These are phyloP conservation scores for Tagetes patula DNA, from an alignment of 129 eudicot species.

Conservation along the genomic window DNA sequence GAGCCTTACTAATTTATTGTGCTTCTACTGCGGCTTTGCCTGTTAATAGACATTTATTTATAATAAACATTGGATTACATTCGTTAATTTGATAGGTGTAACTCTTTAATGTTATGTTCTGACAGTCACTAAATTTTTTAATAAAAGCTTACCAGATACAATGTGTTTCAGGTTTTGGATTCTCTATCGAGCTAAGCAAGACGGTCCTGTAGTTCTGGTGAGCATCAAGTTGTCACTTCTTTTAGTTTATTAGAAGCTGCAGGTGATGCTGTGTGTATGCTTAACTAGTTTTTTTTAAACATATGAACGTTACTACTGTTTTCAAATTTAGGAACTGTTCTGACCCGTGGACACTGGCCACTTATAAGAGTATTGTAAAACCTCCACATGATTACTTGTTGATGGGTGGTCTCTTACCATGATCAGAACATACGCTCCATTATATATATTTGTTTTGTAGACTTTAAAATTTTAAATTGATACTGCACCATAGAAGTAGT, in stretches of 20 bases:
- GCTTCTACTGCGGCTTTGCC: conserved; percentile 4
- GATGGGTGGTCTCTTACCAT: background rate
- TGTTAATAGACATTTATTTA: conserved; percentile 7
- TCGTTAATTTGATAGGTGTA: background rate
- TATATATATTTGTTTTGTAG: background rate
- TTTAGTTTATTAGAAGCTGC: background rate
- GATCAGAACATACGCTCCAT: background rate
- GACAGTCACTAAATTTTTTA: background rate
- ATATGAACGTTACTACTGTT: background rate
- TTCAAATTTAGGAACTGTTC: background rate
- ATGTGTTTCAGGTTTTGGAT: conserved; percentile 71
- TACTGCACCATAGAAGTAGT: background rate
- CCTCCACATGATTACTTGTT: background rate
- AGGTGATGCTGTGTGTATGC: background rate
- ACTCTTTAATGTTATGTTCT: background rate
- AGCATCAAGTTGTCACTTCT: conserved; percentile 27
- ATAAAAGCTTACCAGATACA: conserved; percentile 6
- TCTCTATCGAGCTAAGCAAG: conserved; percentile 82
- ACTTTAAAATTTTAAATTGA: conserved; percentile 1
- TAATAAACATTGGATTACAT: background rate
- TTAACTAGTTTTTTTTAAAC: background rate
- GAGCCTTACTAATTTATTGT: background rate
- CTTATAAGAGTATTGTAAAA: background rate
- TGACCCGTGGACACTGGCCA: background rate
- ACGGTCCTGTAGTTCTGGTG: conserved; percentile 84